These are phyloP conservation scores for Phytopythium oedochilum DNA, from an alignment of 352 stramenopile species.

Conservation along the genomic window DNA sequence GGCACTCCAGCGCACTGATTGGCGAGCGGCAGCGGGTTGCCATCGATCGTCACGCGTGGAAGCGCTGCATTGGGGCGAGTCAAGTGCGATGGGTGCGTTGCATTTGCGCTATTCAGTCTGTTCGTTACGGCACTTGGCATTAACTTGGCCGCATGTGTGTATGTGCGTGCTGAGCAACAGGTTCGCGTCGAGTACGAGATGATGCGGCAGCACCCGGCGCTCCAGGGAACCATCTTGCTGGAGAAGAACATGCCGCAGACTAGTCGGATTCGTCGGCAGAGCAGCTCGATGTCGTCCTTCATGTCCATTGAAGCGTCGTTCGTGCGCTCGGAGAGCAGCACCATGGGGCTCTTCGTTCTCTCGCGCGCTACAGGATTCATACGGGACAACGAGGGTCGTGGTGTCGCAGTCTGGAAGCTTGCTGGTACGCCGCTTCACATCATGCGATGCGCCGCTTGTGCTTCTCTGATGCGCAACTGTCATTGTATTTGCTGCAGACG, in stretches of 20 bases:
- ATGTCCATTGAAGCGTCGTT: constrained; percentile 21
- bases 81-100: constrained; percentile 37
- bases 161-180: not conserved
- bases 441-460: not conserved
- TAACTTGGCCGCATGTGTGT: too few species aligned
- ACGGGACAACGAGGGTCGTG: constrained; percentile 12
- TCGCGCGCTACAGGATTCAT: constrained; percentile 26
- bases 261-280: not conserved
- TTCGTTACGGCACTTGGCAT: not conserved
- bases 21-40: constrained; percentile 53
- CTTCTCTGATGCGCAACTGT: not conserved
- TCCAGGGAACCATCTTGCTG: constrained; percentile 2
- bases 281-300: not conserved
- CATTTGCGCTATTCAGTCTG: not conserved
- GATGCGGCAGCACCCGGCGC: not conserved
- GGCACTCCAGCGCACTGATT: constrained; percentile 15
- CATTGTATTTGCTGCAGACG: too few species aligned
- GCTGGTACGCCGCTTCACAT: not conserved
- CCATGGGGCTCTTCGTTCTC: constrained; percentile 22
- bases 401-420: constrained; percentile 3
- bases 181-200: not conserved
- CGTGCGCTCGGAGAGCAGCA: constrained; percentile 18
- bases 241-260: not conserved
- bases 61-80: constrained; percentile 39
- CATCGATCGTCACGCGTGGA: constrained; percentile 63